Base-by-base conservation (phyloP, 2,329 filamentous ascomycete genomes). In the Rutstroemia sp. region DNA sequence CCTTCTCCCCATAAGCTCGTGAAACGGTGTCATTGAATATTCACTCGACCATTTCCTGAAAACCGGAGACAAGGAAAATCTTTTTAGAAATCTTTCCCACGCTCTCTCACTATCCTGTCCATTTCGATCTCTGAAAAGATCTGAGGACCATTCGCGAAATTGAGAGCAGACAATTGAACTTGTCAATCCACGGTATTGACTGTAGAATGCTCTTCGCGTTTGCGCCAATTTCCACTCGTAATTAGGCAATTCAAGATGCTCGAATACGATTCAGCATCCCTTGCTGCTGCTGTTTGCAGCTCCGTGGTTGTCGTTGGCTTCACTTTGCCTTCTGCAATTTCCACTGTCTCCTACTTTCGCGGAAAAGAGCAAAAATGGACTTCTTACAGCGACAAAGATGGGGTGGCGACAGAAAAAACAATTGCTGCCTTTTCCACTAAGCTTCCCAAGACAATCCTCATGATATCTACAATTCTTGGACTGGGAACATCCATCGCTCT, bases 351-450 rank as follows among this genome's bases (percentile, higher is more conserved):
- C 34, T 74, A 76, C 62, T 61, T 62, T 69, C 57, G 63, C 66
- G 40, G 48, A 46, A 48, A 67, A 58, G 64, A 63, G 69, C 40
- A 62, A 49, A 59, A 67, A 69, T 57, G 65, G 42, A 71, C 77
- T 10, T 73, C 76, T 12, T 91, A 91, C 65, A 74, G 83, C 63
- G 88, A 92, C 65, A 72, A 77, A 59, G 88, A 92, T 70, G 88
- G 88, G 49, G 76, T 78, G 60, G 86, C 84, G 34, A 86, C 83
- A 0, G 76, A 80, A 42, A 82, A 86, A 65, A 82, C 83, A 1
- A 68, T 83, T 52, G 76, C 77, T 21, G 76, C 75, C 40, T 91
- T 85, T 66, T 86, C 85, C 27, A 78, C 81, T 60, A 80, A 73
- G 57, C 64, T 76, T 57, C 77, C 83, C 54, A 87, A 86, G 66